Evolutionary conservation across 805 yeast genomes (phyloP).

Genomic region (Sporopachydermia lactativora): DNA sequence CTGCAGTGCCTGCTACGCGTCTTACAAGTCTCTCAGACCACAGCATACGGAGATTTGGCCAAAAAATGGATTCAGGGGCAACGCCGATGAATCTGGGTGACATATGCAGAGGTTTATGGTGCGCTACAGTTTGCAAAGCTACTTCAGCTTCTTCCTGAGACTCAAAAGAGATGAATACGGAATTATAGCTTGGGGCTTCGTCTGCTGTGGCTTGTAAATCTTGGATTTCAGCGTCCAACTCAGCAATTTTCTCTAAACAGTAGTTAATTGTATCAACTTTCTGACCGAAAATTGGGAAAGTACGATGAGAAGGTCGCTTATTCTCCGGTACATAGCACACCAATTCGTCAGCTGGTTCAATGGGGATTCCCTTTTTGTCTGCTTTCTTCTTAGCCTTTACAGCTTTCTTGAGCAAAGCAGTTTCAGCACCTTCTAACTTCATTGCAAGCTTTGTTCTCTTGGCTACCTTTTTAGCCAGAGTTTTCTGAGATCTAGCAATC

Average conservation of each 20-base stretch:
- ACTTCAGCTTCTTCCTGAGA: conserved; percentile 63
- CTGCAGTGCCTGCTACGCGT: conserved; percentile 34
- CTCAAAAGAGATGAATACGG: conserved; percentile 67
- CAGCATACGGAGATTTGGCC: conserved; percentile 62
- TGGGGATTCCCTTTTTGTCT: conserved; percentile 35
- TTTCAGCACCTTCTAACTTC: conserved; percentile 55
- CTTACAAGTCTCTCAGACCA: conserved; percentile 69
- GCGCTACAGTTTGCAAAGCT: conserved; percentile 49
- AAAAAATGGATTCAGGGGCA: conserved; percentile 46
- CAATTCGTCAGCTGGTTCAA: conserved; percentile 24
- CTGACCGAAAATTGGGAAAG: conserved; percentile 58
- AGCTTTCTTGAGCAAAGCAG: conserved; percentile 44
- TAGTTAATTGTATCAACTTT: conserved; percentile 79
- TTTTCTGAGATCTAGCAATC: conserved; percentile 49
- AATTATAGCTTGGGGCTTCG: conserved; percentile 19
- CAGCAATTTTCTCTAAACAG: conserved; percentile 50
- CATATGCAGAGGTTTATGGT: conserved; percentile 54
- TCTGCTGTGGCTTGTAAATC: conserved; percentile 40
- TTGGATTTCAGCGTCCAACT: conserved; percentile 51
- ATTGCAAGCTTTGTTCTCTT: conserved; percentile 48
- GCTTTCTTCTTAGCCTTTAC: conserved; percentile 40
- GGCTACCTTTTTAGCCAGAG: conserved; percentile 39
- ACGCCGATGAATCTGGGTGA: conserved; percentile 47
- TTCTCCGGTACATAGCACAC: conserved; percentile 47
- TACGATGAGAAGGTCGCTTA: conserved; percentile 74